Evolutionary conservation across 75 land plant species (phyloP).

Genomic region (Selaginella tamariscina): DNA sequence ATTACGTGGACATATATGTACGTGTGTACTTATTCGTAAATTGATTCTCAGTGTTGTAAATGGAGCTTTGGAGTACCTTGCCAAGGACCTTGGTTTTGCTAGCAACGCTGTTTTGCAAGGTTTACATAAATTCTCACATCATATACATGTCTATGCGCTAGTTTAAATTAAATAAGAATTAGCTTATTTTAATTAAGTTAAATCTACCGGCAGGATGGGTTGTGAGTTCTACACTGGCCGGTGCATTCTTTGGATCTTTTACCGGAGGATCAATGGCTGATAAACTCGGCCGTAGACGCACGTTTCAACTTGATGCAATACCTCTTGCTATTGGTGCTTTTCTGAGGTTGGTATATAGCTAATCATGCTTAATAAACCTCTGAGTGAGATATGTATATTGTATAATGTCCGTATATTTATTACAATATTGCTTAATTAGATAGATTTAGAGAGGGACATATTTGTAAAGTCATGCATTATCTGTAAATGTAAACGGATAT

Average conservation of each 20-base stretch:
- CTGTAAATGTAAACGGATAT: too few species aligned
- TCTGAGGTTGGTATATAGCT: too few species aligned
- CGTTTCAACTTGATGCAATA: constrained; percentile 77
- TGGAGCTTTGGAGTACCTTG: constrained; percentile 79
- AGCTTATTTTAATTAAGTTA: not conserved
- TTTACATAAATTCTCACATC: constrained; percentile 13
- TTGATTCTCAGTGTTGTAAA: constrained; percentile 64
- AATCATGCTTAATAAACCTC: too few species aligned
- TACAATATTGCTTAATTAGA: not conserved
- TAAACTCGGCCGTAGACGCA: constrained; percentile 72
- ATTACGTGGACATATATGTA: not conserved
- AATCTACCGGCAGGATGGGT: constrained; percentile 74
- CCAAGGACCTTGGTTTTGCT: constrained; percentile 63
- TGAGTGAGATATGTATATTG: too few species aligned
- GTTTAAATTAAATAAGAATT: too few species aligned
- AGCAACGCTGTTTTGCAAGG: constrained; percentile 63
- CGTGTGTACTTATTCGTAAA: not conserved
- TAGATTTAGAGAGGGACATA: not conserved
- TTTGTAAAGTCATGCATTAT: not conserved
- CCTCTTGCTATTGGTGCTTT: constrained; percentile 79
- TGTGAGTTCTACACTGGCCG: constrained; percentile 77
- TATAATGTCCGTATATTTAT: too few species aligned
- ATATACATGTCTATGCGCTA: not conserved
- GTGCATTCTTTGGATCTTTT: constrained; percentile 91
- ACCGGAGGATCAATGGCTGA: constrained; percentile 88